Conservation (phyloP, 2,329 filamentous ascomycete genomes). For the Alternaria gaisen region DNA sequence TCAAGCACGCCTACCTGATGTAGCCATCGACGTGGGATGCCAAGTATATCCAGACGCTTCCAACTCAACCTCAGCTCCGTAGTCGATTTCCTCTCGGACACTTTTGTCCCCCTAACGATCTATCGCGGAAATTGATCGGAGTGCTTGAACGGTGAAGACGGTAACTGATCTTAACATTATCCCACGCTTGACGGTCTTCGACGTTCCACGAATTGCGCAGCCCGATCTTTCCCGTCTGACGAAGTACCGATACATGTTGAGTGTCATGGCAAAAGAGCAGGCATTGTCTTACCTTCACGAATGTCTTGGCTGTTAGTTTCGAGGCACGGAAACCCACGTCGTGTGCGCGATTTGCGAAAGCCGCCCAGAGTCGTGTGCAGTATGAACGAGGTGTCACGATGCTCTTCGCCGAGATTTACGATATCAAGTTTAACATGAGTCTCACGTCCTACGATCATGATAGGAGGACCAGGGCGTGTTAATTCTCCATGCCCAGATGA, state of each 20-base stretch:
- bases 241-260: conserved; percentile 12
- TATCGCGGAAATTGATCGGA: conserved; percentile 3
- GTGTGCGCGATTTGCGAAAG: conserved; percentile 8
- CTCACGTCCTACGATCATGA: neutral
- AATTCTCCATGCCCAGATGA: neutral
- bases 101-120: conserved; percentile 28
- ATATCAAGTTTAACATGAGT: neutral
- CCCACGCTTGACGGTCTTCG: conserved; percentile 7
- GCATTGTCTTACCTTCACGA: neutral
- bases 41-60: conserved; percentile 27
- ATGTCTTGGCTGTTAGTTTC: neutral
- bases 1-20: conserved; percentile 26
- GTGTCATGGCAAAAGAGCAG: neutral
- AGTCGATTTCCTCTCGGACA: conserved; percentile 6
- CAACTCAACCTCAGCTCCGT: conserved; percentile 25
- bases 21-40: conserved; percentile 35
- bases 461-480: neutral
- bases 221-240: neutral
- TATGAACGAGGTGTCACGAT: neutral
- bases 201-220: conserved; percentile 7
- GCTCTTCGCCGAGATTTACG: neutral
- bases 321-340: neutral
- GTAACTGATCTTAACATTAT: neutral
- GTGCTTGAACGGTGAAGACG: neutral
- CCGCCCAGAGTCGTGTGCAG: neutral